Evolutionary conservation across 768 basidiomycete genomes (phyloP), one percentile per base, ranked within the genome.

Genomic region (Russula lepida): DNA sequence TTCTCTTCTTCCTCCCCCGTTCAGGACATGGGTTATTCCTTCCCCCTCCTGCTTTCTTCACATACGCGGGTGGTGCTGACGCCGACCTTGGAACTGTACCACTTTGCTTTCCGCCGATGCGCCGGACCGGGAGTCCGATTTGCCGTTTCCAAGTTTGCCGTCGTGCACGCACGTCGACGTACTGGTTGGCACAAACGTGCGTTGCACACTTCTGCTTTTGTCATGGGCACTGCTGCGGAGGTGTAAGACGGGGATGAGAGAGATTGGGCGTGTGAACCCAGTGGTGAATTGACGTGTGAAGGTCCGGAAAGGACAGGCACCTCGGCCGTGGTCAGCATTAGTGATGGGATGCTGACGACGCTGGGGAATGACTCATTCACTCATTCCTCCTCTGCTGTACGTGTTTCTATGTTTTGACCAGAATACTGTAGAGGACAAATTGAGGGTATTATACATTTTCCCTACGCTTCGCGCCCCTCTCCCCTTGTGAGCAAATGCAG

Each of bases 111-210:
- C 11, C 37, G 37, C 15, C n/a, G 21, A 17, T 9, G 8, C 6
- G n/a, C 12, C 41, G 32, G 49, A 46, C 60, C 60, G 25, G 32
- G 41, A 27, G 46, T 46, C 60, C 41, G 49, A 56, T 32, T 56
- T 61, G 15, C 60, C 48, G 43, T 50, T 56, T 50, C 28, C 28
- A 21, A 15, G 33, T 41, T 48, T 49, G 27, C n/a, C 37, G 9
- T 37, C 27, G 33, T 17, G 27, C n/a, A 33, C 12, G 47, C 17
- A 49, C 25, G 12, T 21, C 25, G 30, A 48, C 37, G 47, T 25
- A 49, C 35, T 4, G 7, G 13, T 12, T 27, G 13, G 27, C n/a
- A 47, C 51, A 28, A 35, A 54, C 41, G 58, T 59, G 58, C 52
- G 54, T 60, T 49, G 27, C 33, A 4, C 12, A 11, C 4, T 30